Percentiles rank a stretch among this genome's conserved stretches.
Conservation (phyloP, 2,329 filamentous ascomycete species). For the Sporothrix schenckii region DNA sequence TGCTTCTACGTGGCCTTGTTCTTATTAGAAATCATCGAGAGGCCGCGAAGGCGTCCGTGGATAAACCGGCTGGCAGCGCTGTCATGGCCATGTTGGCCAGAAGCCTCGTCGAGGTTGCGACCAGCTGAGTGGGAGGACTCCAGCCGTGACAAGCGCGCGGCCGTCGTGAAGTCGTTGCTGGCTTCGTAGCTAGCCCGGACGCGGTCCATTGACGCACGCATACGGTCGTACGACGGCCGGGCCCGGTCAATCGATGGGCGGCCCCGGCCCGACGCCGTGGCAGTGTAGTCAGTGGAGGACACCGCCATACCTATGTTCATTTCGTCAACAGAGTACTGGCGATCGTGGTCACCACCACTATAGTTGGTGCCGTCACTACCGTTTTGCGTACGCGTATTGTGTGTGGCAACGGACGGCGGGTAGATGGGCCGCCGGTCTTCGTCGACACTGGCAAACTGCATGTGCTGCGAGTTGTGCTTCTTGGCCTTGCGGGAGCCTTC, state of each 20-base stretch:
- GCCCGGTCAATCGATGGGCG: conserved; percentile 64
- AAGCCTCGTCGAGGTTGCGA: conserved; percentile 10
- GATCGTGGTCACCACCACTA: conserved; percentile 34
- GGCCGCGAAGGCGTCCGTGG: conserved; percentile 38
- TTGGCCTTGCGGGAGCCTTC: conserved; percentile 60
- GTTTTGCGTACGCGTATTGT: conserved; percentile 82
- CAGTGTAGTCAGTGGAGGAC: conserved; percentile 33
- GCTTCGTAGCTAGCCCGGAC: conserved; percentile 82
- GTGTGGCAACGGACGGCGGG: conserved; percentile 83
- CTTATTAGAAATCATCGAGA: conserved; percentile 41
- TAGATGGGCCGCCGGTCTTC: conserved; percentile 94
- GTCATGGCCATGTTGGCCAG: conserved; percentile 3
- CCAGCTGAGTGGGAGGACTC: conserved; percentile 68
- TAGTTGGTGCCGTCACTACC: conserved; percentile 94
- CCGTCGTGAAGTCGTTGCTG: conserved; percentile 88
- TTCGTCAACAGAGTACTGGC: conserved; percentile 52
- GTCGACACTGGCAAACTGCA: conserved; percentile 67
- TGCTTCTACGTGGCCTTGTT: conserved; percentile 35
- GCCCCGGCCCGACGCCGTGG: conserved; percentile 13
- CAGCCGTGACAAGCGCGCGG: conserved; percentile 78
- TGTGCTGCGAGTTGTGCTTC: conserved; percentile 50
- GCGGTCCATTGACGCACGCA: conserved; percentile 84
- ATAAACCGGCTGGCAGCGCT: conserved; percentile 34
- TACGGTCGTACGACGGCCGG: conserved; percentile 83
- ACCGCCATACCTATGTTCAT: conserved; percentile 64